Base-by-base conservation (phyloP, 129 eudicot species). In the Flaveria bidentis region DNA sequence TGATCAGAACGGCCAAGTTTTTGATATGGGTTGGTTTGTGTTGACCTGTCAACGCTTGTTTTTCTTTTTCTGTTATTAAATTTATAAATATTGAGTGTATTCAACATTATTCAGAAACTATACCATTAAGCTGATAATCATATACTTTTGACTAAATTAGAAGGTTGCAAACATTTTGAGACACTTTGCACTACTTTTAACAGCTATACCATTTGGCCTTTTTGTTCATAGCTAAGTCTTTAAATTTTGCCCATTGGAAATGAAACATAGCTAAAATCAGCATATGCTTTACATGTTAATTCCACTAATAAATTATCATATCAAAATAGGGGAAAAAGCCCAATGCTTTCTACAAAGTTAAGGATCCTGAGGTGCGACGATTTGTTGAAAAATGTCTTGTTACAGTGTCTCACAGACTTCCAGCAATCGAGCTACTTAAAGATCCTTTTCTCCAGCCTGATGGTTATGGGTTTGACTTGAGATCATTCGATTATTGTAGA, bases 341-440 rank as follows among this genome's bases (percentile, higher is more conserved):
- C 0, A 69, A 80, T 81, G 88, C 97, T 41, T 84, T 93, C 20
- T 87, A 85, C 84, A 93, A 93, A 76, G 97, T 93, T 17, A 81
- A 85, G 82, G 94, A 92, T 69, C 96, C 92, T 0, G 88, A 90
- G 71, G 87, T 92, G 28, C 87, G 90, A 69, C 77, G 72, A 81
- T 93, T 90, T 60, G 87, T 93, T 15, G 97, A 93, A 82, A 93
- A 88, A 82, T 93, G 98, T 62, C 79, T 93, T 53, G 93, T 96
- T 52, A 85, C 92, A 0, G 98, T 88, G 5, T 85, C 97, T 52
- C 74, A 69, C 13, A 85, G 98, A 83, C 85, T 84, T 18, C 71
- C 97, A 2, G 98, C 98, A 39, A 84, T 74, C 77, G 93, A 90
- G 85, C 91, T 93, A 42, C 90, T 93, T 16, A 80, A 78, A 63